phyloP scores from a whole-genome alignment of 2,329 filamentous ascomycete species.

The Penicillium thymicola region DNA sequence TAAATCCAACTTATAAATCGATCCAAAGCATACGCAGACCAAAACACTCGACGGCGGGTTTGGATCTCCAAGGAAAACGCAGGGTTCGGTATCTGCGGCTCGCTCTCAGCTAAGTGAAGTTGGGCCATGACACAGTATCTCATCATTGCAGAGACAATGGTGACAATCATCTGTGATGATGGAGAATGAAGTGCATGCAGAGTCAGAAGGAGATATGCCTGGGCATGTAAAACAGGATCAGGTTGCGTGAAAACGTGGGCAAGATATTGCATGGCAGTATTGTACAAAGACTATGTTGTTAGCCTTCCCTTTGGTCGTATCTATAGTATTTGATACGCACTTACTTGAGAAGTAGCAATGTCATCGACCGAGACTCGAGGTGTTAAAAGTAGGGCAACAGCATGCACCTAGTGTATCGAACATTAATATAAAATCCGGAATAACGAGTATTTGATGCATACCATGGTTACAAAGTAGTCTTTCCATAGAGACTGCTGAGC shows the following conservation, averaged over 20 bases:
- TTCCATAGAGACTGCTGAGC: constrained; percentile 9
- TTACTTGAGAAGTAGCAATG: constrained; percentile 10
- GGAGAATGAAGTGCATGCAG: constrained; percentile 18
- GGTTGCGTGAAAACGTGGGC: constrained; percentile 7
- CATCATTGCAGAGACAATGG: constrained; percentile 16
- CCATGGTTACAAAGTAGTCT: constrained; percentile 16
- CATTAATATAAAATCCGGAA: neutral
- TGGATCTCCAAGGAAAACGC: constrained; percentile 10
- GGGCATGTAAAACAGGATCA: constrained; percentile 11
- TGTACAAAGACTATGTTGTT: constrained; percentile 9
- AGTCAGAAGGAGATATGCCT: constrained; percentile 16
- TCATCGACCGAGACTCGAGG: constrained; percentile 12
- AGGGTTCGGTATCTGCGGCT: constrained; percentile 3
- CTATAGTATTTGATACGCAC: neutral
- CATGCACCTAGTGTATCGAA: constrained; percentile 6
- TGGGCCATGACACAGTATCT: constrained; percentile 15
- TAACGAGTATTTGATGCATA: neutral
- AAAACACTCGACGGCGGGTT: constrained; percentile 17
- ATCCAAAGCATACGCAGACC: constrained; percentile 19
- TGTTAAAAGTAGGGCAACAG: constrained; percentile 14
- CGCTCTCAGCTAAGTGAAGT: constrained; percentile 11
- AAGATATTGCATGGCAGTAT: constrained; percentile 10
- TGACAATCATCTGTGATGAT: constrained; percentile 15
- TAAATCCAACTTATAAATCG: constrained; percentile 18
- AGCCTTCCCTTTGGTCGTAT: neutral